Evolutionary conservation across 164 flowering plant species (phyloP), one percentile per base, ranked within the genome.

Genomic region (Dillenia suffruticosa): DNA sequence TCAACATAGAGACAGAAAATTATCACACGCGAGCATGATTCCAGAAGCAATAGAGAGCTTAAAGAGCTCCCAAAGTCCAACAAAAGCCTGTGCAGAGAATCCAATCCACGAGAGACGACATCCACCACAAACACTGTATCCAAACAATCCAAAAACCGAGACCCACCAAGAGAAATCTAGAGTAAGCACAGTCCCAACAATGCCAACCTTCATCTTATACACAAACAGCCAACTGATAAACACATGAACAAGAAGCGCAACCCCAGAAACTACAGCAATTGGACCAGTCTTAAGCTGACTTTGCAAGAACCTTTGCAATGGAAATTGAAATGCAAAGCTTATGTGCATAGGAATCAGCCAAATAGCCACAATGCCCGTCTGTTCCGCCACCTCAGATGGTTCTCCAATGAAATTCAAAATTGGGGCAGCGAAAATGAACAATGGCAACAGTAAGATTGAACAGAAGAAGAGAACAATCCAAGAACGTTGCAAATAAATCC

Each of bases 401-500:
- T 75, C 76, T 2, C 86, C 86, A 4, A 76, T 43, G 32, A 79
- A 68, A 53, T 70, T 72, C 53, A 83, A 63, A 0, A 81, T 52
- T 16, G 85, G 84, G 1, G 79, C 40, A 13, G 86, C 79, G 24
- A 70, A 79, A 8, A 79, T 17, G 63, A 70, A 82, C 32, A 81
- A 2, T 3, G 88, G 88, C 13, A 77, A 9, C 0, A 79, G 59
- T 46, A 81, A 55, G 40, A 81, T 4, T 2, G 75, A 71, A 62
- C 73, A 64, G 1, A 62, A 0, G 43, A 75, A 73, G 22, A 81
- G 60, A 54, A 83, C 81, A 5, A 81, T 67, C 79, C 77, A 81
- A 1, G 83, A 79, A 0, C 85, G 65, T 54, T 83, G 88, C 73
- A 83, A 11, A 59, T 83, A 79, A 17, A 81, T 62, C 5, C 87